Evolutionary conservation across 306 rosid species (phyloP).

Genomic region (Alnus rubra): DNA sequence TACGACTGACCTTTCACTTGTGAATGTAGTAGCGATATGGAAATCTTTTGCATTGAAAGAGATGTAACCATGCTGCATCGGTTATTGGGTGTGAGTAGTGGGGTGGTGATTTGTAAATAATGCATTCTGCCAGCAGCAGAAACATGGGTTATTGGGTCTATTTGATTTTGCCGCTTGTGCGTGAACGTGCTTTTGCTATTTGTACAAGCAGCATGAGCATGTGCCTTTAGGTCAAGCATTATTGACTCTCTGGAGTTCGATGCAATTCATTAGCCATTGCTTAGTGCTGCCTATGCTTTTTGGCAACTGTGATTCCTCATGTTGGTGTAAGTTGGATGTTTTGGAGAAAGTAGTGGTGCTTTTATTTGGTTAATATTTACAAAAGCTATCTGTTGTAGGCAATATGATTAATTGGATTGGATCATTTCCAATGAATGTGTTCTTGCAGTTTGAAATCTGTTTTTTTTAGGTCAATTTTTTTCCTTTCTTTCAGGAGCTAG

Average conservation of each 20-base stretch:
- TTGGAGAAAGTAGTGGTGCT: not conserved
- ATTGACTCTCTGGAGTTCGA: not conserved
- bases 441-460: not conserved
- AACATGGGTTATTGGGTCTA: not conserved
- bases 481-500: not conserved
- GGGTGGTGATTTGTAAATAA: not conserved
- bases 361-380: not conserved
- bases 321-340: not conserved
- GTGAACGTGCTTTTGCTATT: not conserved
- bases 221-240: constrained; percentile 1
- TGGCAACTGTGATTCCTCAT: not conserved
- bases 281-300: not conserved
- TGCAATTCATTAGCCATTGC: not conserved
- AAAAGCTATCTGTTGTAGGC: not conserved
- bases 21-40: not conserved
- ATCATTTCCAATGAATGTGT: not conserved
- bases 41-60: not conserved
- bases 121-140: not conserved
- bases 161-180: not conserved
- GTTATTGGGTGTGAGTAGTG: not conserved
- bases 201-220: not conserved
- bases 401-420: not conserved
- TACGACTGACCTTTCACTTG: not conserved
- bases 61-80: not conserved
- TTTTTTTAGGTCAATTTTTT: no score